phyloP scores from a whole-genome alignment of 2,329 filamentous ascomycete genomes.

The Hypoxylon sp. region DNA sequence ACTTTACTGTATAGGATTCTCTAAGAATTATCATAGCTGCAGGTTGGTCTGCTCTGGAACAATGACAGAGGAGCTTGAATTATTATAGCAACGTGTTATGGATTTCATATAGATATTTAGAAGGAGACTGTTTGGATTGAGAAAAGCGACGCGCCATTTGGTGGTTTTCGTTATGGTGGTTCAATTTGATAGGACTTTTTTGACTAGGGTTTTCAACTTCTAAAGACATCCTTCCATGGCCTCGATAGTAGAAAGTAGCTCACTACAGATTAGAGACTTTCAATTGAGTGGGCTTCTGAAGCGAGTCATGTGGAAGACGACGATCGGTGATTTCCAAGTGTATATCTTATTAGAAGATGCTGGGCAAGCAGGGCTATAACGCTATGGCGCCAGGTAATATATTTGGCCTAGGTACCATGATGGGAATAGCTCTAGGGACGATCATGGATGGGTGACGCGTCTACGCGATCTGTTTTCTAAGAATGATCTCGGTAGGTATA shows the following conservation, averaged over 20 bases:
- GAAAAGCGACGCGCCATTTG: slow-evolving; percentile 1
- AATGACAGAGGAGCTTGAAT: slow-evolving; percentile 22
- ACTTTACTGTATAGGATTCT: slow-evolving; percentile 33
- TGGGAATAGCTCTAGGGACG: slow-evolving; percentile 2
- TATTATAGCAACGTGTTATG: slow-evolving; percentile 4
- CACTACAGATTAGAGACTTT: not conserved
- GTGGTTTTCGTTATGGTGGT: slow-evolving; percentile 4
- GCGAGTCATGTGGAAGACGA: slow-evolving; percentile 9
- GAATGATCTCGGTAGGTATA: not conserved
- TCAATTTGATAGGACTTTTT: slow-evolving; percentile 33
- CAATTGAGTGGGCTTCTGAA: slow-evolving; percentile 6
- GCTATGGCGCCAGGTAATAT: not conserved
- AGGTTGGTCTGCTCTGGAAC: slow-evolving; percentile 22
- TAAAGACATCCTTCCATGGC: not conserved
- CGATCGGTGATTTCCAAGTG: slow-evolving; percentile 10
- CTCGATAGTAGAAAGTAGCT: not conserved
- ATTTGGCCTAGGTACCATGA: slow-evolving; percentile 6
- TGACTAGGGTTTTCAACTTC: slow-evolving; percentile 20
- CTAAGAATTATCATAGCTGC: slow-evolving; percentile 33
- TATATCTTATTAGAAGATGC: not conserved
- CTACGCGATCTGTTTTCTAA: slow-evolving; percentile 6
- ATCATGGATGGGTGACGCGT: slow-evolving; percentile 27
- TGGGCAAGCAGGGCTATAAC: not conserved
- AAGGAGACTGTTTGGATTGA: not conserved
- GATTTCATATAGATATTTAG: not conserved